These are phyloP conservation scores for Akanthomyces dipterigenus DNA, from an alignment of 2,329 filamentous ascomycete species.

Conservation along the genomic window DNA sequence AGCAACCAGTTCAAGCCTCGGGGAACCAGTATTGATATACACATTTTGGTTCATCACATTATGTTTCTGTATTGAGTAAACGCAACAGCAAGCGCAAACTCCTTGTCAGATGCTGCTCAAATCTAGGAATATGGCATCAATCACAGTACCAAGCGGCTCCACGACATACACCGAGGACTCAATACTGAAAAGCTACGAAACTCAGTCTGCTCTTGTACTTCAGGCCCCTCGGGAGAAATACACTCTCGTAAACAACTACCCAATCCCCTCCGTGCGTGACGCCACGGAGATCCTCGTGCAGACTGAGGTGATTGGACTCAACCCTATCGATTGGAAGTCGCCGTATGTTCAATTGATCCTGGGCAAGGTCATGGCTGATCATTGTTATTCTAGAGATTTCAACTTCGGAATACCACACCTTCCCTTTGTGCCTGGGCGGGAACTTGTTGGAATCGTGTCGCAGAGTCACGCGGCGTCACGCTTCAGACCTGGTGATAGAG, in stretches of 20 bases:
- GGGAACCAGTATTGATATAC: background rate
- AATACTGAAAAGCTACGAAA: background rate
- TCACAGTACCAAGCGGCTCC: background rate
- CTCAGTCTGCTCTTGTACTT: background rate
- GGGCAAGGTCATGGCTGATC: background rate
- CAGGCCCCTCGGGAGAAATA: conserved; percentile 2
- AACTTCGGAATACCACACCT: conserved; percentile 62
- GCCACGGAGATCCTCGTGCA: conserved; percentile 53
- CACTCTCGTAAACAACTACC: conserved; percentile 25
- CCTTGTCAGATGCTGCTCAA: background rate
- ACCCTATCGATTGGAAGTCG: conserved; percentile 72
- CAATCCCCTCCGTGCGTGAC: conserved; percentile 33
- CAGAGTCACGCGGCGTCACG: conserved; percentile 29
- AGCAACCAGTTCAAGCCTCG: background rate
- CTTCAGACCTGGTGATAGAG: conserved; percentile 49
- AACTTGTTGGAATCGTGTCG: conserved; percentile 17
- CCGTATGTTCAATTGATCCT: conserved; percentile 42
- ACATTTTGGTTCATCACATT: background rate
- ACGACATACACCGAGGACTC: background rate
- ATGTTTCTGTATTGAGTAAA: background rate
- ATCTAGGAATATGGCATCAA: background rate
- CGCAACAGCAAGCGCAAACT: too few relatives aligned
- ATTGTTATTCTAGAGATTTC: conserved; percentile 39
- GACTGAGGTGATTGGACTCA: conserved; percentile 60
- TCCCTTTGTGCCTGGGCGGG: conserved; percentile 61